Percentiles rank a stretch among this genome's conserved stretches.
Evolutionary conservation across 2,329 filamentous ascomycete genomes (phyloP).

Genomic region (Aspergillus carbonarius): DNA sequence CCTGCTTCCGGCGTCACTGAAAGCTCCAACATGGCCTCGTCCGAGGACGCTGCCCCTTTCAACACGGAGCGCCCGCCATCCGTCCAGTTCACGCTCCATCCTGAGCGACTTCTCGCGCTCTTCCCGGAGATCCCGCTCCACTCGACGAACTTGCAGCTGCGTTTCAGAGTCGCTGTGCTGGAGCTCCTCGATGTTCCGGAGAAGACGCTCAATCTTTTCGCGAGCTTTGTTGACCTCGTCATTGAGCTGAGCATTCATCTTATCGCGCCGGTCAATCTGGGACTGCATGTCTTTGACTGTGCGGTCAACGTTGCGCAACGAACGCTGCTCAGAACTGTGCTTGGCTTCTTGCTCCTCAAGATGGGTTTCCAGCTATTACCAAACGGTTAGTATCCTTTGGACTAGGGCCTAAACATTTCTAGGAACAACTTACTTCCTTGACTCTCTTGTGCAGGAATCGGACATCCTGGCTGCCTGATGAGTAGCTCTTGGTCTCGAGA

Average conservation of each 20-base stretch:
- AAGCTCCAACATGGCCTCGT: slow-evolving; percentile 28
- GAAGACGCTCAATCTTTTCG: slow-evolving; percentile 86
- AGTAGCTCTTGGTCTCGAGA: slow-evolving; percentile 95
- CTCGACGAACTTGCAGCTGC: slow-evolving; percentile 77
- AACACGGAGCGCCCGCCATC: slow-evolving; percentile 69
- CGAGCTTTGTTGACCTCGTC: slow-evolving; percentile 84
- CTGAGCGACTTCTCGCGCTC: slow-evolving; percentile 78
- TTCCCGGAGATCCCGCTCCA: slow-evolving; percentile 85
- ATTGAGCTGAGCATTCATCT: slow-evolving; percentile 73
- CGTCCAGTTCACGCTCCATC: slow-evolving; percentile 85
- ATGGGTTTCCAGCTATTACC: slow-evolving; percentile 74
- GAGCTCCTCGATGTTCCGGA: slow-evolving; percentile 89
- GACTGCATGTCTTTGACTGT: slow-evolving; percentile 89
- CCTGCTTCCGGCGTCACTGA: slow-evolving; percentile 43
- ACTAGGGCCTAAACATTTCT: background rate
- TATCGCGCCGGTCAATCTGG: slow-evolving; percentile 91
- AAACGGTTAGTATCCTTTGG: slow-evolving; percentile 21
- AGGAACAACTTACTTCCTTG: slow-evolving; percentile 70
- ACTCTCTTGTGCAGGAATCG: slow-evolving; percentile 92
- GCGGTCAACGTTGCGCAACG: slow-evolving; percentile 87
- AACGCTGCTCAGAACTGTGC: slow-evolving; percentile 77
- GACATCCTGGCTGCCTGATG: slow-evolving; percentile 89
- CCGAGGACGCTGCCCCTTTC: slow-evolving; percentile 54
- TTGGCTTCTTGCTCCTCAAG: slow-evolving; percentile 80
- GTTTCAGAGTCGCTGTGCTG: slow-evolving; percentile 81